Conservation (phyloP, 1,284 basidiomycete genomes). For the Phlebopus sp. region DNA sequence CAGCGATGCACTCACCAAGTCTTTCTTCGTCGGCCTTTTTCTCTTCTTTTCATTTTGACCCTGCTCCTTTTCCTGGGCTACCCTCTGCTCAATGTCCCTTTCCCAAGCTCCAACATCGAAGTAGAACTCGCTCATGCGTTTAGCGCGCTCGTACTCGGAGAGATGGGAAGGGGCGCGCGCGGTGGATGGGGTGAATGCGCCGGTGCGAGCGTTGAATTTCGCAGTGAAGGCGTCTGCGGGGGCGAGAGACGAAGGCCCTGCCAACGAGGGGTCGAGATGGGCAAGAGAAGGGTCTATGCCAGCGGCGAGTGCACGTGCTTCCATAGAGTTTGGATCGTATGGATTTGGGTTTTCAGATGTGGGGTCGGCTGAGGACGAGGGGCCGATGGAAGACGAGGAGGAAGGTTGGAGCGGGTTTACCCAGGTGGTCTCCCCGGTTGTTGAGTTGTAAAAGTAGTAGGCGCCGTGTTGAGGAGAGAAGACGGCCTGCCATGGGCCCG, state of each 20-base stretch:
- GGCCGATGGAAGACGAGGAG: constrained; percentile 21
- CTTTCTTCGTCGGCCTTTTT: constrained; percentile 79
- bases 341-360: constrained; percentile 12
- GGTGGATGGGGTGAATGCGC: constrained; percentile 67
- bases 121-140: constrained; percentile 85
- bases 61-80: constrained; percentile 51
- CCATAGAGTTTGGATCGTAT: constrained; percentile 42
- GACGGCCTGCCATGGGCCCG: constrained; percentile 77
- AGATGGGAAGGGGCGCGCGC: constrained; percentile 72
- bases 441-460: constrained; percentile 86
- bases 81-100: constrained; percentile 58
- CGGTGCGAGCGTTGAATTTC: constrained; percentile 84
- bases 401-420: constrained; percentile 67
- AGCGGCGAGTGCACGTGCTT: constrained; percentile 64
- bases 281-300: constrained; percentile 87
- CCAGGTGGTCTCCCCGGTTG: constrained; percentile 86
- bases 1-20: constrained; percentile 56
- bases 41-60: constrained; percentile 69
- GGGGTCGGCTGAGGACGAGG: constrained; percentile 17
- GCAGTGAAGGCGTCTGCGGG: constrained; percentile 57
- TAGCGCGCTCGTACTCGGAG: constrained; percentile 79
- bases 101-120: constrained; percentile 88
- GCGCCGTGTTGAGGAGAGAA: constrained; percentile 79
- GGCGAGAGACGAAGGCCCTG: constrained; percentile 40
- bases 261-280: constrained; percentile 70